Evolutionary conservation across 768 basidiomycete genomes (phyloP), one percentile per base, ranked within the genome.

Genomic region (Cystobasidium onofrii): DNA sequence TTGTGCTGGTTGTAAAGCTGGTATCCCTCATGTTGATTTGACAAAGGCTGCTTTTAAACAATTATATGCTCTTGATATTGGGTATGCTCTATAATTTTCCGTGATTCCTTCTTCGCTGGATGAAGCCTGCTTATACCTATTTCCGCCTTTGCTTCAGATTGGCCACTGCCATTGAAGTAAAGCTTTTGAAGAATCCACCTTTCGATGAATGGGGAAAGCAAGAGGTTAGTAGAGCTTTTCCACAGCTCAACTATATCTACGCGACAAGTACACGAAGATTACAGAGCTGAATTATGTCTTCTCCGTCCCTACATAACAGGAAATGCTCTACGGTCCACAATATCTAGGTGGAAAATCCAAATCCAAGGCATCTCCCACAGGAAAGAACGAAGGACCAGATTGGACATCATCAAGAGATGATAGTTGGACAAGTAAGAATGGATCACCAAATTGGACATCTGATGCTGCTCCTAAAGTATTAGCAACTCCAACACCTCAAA

Each of bases 1-100:
- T 41, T 63, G 61, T 41, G 61, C 61, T n/a, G 61, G 61, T n/a
- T 63, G 61, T 41, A 63, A 41, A n/a, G 31, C 61, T 29, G 61
- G 61, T n/a, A 31, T 12, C 9, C 12, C 61, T n/a, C 61, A 63
- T 31, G 36, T 63, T 6, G 61, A 63, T 31, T 29, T 63, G 6
- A 63, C 61, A 10, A 63, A 63, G 27, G 61, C 27, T 18, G 61
- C 61, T 13, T 63, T 63, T 23, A 20, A 36, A 23, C 27, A 10
- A 9, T 31, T 63, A 15, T 63, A 63, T 36, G 61, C 18, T n/a
- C 61, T 63, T n/a, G 33, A 63, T 31, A 31, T 63, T n/a, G 61
- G 61, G 61, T 63, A 23, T 9, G 61, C n/a, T n/a, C n/a, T n/a
- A n/a, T n/a, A n/a, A n/a, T n/a, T n/a, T n/a, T n/a, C n/a, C n/a